These are phyloP conservation scores for Metroxylon sagu DNA, from an alignment of 176 grass and related monocot genomes.

Conservation along the genomic window DNA sequence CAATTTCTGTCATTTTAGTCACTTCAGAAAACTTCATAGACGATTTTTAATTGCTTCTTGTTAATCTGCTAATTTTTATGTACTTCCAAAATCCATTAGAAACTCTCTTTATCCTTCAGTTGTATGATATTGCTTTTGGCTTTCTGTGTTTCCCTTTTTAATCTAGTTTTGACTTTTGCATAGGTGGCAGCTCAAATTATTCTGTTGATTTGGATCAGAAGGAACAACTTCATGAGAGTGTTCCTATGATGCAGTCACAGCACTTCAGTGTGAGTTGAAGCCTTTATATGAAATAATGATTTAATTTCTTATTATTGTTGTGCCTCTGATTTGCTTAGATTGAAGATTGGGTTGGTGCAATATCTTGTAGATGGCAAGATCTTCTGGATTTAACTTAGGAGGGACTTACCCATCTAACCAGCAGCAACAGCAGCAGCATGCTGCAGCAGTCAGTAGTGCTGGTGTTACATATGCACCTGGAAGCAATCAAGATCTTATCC, in stretches of 20 bases:
- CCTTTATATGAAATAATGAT: too few species aligned
- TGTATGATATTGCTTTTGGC: too few species aligned
- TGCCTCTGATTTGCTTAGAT: too few species aligned
- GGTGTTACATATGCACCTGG: slow-evolving; percentile 29
- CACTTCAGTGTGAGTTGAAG: slow-evolving; percentile 62
- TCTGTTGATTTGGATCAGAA: slow-evolving; percentile 92
- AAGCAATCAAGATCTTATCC: slow-evolving; percentile 26
- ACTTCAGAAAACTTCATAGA: too few species aligned
- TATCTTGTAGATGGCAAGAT: slow-evolving; percentile 62
- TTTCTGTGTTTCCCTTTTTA: too few species aligned
- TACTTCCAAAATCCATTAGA: too few species aligned
- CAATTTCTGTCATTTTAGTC: too few species aligned
- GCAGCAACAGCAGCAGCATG: slow-evolving; percentile 77
- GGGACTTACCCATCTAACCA: slow-evolving; percentile 55
- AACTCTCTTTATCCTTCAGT: too few species aligned
- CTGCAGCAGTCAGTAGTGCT: slow-evolving; percentile 54
- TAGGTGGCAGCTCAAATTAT: slow-evolving; percentile 76
- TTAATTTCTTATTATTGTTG: too few species aligned
- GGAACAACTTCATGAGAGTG: slow-evolving; percentile 88
- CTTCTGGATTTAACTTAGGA: slow-evolving; percentile 85
- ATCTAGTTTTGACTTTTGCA: slow-evolving; percentile 7
- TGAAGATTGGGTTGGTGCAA: neutral
- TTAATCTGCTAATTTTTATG: too few species aligned
- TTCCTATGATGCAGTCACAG: slow-evolving; percentile 69
- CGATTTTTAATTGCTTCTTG: too few species aligned